These are phyloP conservation scores for Dryas alaskensis DNA, from an alignment of 306 rosid species.

Conservation along the genomic window DNA sequence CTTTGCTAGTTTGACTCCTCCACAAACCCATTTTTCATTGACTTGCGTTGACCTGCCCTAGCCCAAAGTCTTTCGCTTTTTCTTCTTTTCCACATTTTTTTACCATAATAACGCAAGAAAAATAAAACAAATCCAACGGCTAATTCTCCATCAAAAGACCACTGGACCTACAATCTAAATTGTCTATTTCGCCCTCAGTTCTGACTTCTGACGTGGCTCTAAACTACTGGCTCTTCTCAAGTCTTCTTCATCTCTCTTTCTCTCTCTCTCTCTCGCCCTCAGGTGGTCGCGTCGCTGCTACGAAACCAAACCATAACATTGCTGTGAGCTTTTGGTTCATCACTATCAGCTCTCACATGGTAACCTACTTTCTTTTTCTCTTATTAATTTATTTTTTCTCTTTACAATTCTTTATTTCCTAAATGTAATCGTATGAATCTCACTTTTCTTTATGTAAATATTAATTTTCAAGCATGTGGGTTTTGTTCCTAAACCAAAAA, in stretches of 20 bases:
- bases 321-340: constrained; percentile 10
- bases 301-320: constrained; percentile 10
- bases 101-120: no score
- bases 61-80: not conserved
- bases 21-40: no score
- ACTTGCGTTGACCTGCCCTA: not conserved
- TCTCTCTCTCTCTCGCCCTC: not conserved
- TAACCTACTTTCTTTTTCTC: not conserved
- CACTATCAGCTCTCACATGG: constrained; percentile 29
- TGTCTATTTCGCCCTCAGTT: constrained; percentile 6
- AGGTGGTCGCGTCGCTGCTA: constrained; percentile 8
- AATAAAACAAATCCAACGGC: constrained; percentile 1
- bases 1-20: no score
- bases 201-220: constrained; percentile 18
- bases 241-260: not conserved
- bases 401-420: not conserved
- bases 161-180: not conserved
- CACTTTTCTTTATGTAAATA: not conserved
- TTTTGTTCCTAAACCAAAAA: not conserved
- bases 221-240: not conserved
- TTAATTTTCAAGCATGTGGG: not conserved
- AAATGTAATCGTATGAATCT: not conserved
- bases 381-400: not conserved
- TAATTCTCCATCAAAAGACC: not conserved
- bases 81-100: not conserved